Evolutionary conservation across 768 basidiomycete species (phyloP).

Genomic region (Boletus subparvulus): DNA sequence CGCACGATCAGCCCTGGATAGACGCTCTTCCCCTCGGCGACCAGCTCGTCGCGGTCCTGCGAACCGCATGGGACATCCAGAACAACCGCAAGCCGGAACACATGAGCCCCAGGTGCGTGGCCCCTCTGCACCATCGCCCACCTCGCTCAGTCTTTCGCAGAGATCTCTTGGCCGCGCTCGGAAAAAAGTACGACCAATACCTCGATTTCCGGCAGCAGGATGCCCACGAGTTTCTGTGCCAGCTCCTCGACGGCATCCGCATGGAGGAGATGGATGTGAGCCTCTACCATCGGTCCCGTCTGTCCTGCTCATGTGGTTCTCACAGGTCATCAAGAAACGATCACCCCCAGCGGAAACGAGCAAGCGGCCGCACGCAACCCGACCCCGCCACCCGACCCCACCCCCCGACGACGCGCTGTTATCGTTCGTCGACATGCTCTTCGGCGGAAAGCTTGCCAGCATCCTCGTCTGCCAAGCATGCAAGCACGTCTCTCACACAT

Average conservation of each 20-base stretch:
- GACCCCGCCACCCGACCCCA: neutral
- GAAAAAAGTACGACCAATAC: conserved; percentile 91
- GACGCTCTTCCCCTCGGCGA: conserved; percentile 71
- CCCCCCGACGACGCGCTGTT: conserved; percentile 48
- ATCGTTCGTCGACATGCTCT: conserved; percentile 87
- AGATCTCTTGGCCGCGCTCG: conserved; percentile 62
- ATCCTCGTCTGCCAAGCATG: conserved; percentile 93
- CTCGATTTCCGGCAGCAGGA: conserved; percentile 95
- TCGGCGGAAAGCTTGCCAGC: conserved; percentile 85
- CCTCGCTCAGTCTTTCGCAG: conserved; percentile 33
- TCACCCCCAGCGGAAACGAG: conserved; percentile 40
- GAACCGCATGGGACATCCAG: conserved; percentile 65
- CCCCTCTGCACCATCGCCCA: neutral
- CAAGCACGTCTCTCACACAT: conserved; percentile 80
- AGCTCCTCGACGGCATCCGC: conserved; percentile 85
- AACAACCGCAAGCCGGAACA: conserved; percentile 47
- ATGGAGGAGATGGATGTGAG: conserved; percentile 93
- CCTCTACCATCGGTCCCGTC: neutral
- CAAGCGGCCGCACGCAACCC: conserved; percentile 13
- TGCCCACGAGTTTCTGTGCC: conserved; percentile 89
- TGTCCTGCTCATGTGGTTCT: neutral
- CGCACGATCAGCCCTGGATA: conserved; percentile 52
- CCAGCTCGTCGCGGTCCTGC: conserved; percentile 59
- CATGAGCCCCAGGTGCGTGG: conserved; percentile 66
- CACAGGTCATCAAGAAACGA: conserved; percentile 78